These are phyloP conservation scores for Prosopis cineraria DNA, from an alignment of 306 rosid species.

Conservation along the genomic window DNA sequence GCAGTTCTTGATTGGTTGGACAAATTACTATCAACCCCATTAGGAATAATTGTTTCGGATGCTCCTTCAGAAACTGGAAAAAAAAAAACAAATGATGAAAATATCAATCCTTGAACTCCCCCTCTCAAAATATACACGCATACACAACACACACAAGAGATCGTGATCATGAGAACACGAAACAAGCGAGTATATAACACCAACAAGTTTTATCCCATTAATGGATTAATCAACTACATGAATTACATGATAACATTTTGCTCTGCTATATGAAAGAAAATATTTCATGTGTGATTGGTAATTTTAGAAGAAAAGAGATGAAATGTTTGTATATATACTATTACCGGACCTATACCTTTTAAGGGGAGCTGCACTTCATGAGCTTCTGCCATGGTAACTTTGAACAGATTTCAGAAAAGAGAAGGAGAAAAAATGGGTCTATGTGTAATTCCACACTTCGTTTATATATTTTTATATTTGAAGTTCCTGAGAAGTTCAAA, in stretches of 20 bases:
- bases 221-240: no score
- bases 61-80: no score
- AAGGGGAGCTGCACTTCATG: slow-evolving; percentile 22
- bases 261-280: no score
- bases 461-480: background rate
- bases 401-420: background rate
- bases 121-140: no score
- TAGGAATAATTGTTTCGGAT: no score
- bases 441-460: background rate
- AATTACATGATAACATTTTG: no score
- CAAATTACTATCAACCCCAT: background rate
- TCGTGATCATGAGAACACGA: no score
- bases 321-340: background rate
- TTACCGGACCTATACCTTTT: background rate
- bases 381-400: slow-evolving; percentile 26
- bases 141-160: no score
- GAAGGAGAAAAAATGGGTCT: background rate
- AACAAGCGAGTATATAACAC: no score
- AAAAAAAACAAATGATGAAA: no score
- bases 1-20: background rate
- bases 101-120: no score
- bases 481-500: background rate
- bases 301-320: background rate
- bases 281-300: background rate
- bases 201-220: no score